phyloP scores from a whole-genome alignment of 495 filamentous ascomycete genomes.

The Aspergillus bertholletiae region DNA sequence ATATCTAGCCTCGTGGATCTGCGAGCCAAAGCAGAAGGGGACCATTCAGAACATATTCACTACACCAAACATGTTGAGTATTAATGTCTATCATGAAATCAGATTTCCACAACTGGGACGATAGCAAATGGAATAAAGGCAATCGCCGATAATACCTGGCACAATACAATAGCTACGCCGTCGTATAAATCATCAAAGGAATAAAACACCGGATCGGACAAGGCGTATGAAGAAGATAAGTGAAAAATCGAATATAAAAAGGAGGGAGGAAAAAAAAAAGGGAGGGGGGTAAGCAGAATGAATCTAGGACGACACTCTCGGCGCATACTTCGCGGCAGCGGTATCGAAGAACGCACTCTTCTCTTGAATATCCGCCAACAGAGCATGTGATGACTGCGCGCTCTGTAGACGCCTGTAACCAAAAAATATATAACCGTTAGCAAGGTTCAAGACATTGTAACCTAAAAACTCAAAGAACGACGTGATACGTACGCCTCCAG shows the following conservation, averaged over 20 bases:
- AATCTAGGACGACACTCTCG: constrained; percentile 61
- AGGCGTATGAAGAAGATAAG: background rate
- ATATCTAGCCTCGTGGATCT: background rate
- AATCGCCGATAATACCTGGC: constrained; percentile 14
- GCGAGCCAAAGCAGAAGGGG: background rate
- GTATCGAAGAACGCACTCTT: constrained; percentile 78
- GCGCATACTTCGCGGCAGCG: constrained; percentile 71
- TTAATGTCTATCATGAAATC: background rate
- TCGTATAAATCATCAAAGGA: constrained; percentile 18
- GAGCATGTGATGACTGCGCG: constrained; percentile 56
- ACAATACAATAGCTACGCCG: constrained; percentile 13
- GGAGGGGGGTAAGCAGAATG: no score
- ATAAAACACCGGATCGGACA: background rate
- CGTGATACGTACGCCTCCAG: constrained; percentile 51
- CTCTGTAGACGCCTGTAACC: constrained; percentile 54
- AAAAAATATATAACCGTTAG: background rate
- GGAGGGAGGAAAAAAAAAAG: constrained; percentile 6
- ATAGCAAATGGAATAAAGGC: constrained; percentile 4
- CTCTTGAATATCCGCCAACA: constrained; percentile 66
- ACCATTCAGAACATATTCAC: background rate
- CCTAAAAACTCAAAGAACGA: background rate
- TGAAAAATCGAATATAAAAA: constrained; percentile 13
- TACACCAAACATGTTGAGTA: background rate
- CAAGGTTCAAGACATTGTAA: background rate
- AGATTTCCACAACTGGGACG: background rate